Percentiles rank a stretch among this genome's conserved stretches.
These are phyloP conservation scores for Solanum stenotomum DNA, from an alignment of 257 asterid species.

Conservation along the genomic window DNA sequence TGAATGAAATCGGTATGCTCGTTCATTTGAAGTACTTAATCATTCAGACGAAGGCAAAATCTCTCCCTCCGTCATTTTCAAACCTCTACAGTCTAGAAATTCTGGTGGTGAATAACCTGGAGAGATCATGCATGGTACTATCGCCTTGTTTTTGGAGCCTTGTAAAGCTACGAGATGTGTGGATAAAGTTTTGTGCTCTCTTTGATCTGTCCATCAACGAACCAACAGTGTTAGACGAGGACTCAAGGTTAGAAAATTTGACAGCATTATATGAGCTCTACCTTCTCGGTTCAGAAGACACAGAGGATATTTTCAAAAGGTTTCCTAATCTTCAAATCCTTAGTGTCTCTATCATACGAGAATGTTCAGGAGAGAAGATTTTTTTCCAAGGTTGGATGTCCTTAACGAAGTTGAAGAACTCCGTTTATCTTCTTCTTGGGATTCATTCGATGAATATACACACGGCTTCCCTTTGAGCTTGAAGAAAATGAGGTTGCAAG, in stretches of 20 bases:
- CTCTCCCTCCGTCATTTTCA: neutral
- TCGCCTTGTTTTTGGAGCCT: neutral
- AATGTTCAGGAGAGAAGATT: neutral
- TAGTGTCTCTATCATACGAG: neutral
- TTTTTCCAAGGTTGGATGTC: neutral
- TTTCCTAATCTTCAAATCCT: neutral
- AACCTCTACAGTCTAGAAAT: neutral
- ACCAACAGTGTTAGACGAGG: neutral
- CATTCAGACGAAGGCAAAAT: neutral
- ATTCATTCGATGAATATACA: neutral
- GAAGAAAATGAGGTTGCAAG: neutral
- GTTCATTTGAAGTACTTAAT: neutral
- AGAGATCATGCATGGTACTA: neutral
- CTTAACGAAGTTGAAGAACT: neutral
- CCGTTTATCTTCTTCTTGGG: neutral
- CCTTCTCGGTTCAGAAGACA: neutral
- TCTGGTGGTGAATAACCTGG: neutral
- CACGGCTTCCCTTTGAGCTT: neutral
- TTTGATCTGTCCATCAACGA: neutral
- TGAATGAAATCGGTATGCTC: neutral
- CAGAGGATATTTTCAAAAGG: neutral
- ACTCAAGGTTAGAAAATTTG: neutral
- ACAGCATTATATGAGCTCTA: neutral
- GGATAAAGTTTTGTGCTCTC: neutral
- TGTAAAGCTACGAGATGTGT: neutral